Evolutionary conservation across 75 land plant species (phyloP).

Genomic region (Ceratopteris richardii): DNA sequence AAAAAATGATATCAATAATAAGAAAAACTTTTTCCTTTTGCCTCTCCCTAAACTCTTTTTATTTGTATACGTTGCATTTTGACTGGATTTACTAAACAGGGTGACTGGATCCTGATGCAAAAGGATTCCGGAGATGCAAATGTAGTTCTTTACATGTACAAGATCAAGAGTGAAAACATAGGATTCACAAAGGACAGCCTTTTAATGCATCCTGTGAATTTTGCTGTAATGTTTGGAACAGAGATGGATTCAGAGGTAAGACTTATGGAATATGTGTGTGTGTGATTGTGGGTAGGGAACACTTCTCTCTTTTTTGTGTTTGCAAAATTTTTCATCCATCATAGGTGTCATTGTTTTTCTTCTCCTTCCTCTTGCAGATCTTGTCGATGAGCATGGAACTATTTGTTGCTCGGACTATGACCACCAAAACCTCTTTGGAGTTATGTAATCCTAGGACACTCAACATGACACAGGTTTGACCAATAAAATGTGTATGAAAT

Average conservation of each 20-base stretch:
- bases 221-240: slow-evolving; percentile 80
- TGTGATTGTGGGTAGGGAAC: too few species aligned
- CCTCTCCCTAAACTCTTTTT: too few species aligned
- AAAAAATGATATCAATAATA: too few species aligned
- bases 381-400: slow-evolving; percentile 95
- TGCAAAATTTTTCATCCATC: too few species aligned
- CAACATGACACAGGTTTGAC: slow-evolving; percentile 52
- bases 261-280: too few species aligned
- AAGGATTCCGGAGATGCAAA: slow-evolving; percentile 27
- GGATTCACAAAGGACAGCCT: slow-evolving; percentile 76
- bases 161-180: slow-evolving; percentile 58
- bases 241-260: slow-evolving; percentile 95
- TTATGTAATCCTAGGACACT: slow-evolving; percentile 53
- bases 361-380: slow-evolving; percentile 69
- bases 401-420: slow-evolving; percentile 90
- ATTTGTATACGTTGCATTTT: too few species aligned
- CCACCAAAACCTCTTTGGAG: slow-evolving; percentile 73
- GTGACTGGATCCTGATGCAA: slow-evolving; percentile 88
- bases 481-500: not conserved
- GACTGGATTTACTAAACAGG: too few species aligned
- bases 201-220: slow-evolving; percentile 77
- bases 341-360: too few species aligned
- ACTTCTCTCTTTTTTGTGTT: too few species aligned
- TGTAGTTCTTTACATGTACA: slow-evolving; percentile 59
- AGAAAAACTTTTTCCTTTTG: too few species aligned